phyloP scores from a whole-genome alignment of 441 rosid genomes.

The Erodium moschatum region DNA sequence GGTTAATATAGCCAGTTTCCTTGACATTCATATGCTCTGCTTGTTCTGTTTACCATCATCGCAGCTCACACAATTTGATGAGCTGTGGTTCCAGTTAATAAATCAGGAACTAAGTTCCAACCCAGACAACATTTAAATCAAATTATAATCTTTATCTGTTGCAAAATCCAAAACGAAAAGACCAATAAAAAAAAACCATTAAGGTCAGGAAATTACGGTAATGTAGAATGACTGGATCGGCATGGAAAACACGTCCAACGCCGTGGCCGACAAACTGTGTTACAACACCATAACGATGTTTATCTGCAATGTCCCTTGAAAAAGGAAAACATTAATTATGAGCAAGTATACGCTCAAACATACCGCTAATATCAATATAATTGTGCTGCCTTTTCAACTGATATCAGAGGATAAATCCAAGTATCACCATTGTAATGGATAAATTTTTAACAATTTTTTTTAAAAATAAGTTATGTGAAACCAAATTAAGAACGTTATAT shows the following conservation, averaged over 20 bases:
- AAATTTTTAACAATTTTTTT: not conserved
- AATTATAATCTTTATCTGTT: not conserved
- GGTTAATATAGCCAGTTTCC: not conserved
- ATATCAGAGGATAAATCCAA: not conserved
- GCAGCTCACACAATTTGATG: not conserved
- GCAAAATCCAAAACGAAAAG: conserved; percentile 11
- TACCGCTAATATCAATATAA: conserved; percentile 8
- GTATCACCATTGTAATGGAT: not conserved
- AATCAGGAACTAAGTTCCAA: not conserved
- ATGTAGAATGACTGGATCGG: conserved; percentile 79
- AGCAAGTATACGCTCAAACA: conserved; percentile 17
- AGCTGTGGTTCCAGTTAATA: not conserved
- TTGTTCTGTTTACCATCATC: conserved; percentile 4
- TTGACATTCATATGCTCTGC: not conserved
- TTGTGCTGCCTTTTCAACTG: conserved; percentile 4
- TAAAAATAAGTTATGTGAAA: not conserved
- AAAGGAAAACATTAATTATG: conserved; percentile 16
- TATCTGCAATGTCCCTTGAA: conserved; percentile 74
- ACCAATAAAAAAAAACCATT: not conserved
- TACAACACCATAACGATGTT: conserved; percentile 65
- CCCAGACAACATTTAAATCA: conserved; percentile 3
- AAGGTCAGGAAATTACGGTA: conserved; percentile 41
- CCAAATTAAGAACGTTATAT: too few species aligned
- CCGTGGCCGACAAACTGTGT: conserved; percentile 85
- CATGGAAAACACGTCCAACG: conserved; percentile 75